Evolutionary conservation across 2,329 filamentous ascomycete species (phyloP).

Genomic region (Thielaviopsis punctulata): DNA sequence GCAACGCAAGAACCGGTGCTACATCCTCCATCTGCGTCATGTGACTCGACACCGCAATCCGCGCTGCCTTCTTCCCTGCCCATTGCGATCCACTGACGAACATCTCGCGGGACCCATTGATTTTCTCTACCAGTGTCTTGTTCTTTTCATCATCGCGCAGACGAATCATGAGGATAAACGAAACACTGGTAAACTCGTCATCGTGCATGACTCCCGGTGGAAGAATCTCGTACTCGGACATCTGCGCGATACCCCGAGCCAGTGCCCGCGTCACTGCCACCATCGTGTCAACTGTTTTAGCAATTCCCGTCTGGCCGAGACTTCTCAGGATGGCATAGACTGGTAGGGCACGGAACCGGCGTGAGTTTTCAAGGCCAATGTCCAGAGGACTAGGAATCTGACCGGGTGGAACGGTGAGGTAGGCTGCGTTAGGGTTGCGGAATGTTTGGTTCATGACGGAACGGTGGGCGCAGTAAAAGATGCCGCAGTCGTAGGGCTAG

Average conservation of each 20-base stretch:
- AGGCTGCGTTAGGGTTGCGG: conserved; percentile 71
- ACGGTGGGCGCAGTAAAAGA: conserved; percentile 60
- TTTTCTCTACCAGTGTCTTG: conserved; percentile 43
- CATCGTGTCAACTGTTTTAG: conserved; percentile 53
- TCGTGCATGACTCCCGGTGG: conserved; percentile 34
- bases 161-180: conserved; percentile 58
- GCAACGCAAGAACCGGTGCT: conserved; percentile 41
- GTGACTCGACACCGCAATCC: conserved; percentile 83
- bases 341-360: conserved; percentile 78
- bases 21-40: conserved; percentile 53
- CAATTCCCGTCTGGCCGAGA: conserved; percentile 54
- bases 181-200: conserved; percentile 39
- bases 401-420: conserved; percentile 35
- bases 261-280: conserved; percentile 52
- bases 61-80: conserved; percentile 53
- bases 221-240: conserved; percentile 42
- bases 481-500: conserved; percentile 75
- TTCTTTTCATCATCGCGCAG: conserved; percentile 50
- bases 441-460: conserved; percentile 47
- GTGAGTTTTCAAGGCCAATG: conserved; percentile 77
- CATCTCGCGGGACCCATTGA: conserved; percentile 58
- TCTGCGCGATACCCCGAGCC: conserved; percentile 42
- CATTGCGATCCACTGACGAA: conserved; percentile 74
- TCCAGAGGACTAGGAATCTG: conserved; percentile 66
- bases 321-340: conserved; percentile 66